These are phyloP conservation scores for Paramecium primaurelia DNA, from an alignment of 73 alveolate species.

Conservation along the genomic window DNA sequence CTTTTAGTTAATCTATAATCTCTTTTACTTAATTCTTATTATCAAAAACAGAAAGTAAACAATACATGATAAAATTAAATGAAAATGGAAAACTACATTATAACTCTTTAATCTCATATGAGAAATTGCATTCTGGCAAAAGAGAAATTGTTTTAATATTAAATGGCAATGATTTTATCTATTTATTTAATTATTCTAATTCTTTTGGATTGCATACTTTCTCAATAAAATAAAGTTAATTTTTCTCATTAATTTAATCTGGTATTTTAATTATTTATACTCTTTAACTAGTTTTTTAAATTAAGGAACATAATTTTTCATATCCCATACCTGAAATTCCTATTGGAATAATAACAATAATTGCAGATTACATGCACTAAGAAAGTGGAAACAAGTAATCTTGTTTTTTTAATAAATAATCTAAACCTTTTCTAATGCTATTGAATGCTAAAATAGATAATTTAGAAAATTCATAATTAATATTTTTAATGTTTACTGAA, in stretches of 20 bases:
- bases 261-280: not conserved
- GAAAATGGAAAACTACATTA: not conserved
- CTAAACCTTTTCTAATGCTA: not conserved
- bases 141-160: not conserved
- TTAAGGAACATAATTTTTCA: not conserved
- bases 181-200: not conserved
- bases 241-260: not conserved
- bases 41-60: not conserved
- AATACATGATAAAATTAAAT: not conserved
- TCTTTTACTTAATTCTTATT: not conserved
- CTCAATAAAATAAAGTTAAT: not conserved
- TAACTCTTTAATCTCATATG: not conserved
- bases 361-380: not conserved
- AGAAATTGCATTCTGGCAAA: not conserved
- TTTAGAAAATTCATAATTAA: not conserved
- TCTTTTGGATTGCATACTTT: not conserved
- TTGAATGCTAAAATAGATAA: not conserved
- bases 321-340: conserved; percentile 14
- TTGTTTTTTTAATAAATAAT: not conserved
- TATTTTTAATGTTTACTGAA: not conserved
- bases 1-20: not conserved
- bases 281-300: not conserved
- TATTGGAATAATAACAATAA: not conserved
- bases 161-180: not conserved
- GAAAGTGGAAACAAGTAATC: not conserved